Evolutionary conservation across 495 filamentous ascomycete genomes (phyloP).

Genomic region (Aspergillus steynii): DNA sequence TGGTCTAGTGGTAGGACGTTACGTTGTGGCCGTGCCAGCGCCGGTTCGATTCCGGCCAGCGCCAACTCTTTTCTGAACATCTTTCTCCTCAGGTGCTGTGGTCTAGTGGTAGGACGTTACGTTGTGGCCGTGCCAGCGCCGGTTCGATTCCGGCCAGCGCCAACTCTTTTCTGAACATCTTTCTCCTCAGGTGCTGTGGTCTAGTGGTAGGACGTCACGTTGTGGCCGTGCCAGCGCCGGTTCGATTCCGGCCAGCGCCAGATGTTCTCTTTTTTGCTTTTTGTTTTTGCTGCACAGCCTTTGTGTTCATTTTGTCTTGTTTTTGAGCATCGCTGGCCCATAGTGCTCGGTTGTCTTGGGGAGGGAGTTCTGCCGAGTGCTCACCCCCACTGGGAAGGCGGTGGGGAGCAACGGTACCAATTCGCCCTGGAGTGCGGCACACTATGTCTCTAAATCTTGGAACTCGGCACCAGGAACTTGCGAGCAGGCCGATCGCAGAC

Average conservation of each 20-base stretch:
- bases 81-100: constrained; percentile 23
- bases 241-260: constrained; percentile 64
- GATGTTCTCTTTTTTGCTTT: constrained; percentile 8
- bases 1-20: constrained; percentile 37
- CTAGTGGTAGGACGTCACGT: constrained; percentile 37
- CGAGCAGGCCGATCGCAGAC: background rate
- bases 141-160: constrained; percentile 70
- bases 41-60: constrained; percentile 73
- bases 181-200: constrained; percentile 26
- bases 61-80: constrained; percentile 17
- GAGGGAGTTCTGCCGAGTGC: background rate
- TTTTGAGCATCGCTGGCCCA: background rate
- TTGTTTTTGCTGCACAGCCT: background rate
- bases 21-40: constrained; percentile 71
- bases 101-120: constrained; percentile 37
- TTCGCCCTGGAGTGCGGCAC: too few relatives aligned
- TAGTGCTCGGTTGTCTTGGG: background rate
- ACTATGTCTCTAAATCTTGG: too few relatives aligned
- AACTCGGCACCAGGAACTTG: background rate
- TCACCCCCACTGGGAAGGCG: background rate
- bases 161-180: constrained; percentile 13
- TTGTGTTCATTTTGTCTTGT: background rate
- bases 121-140: constrained; percentile 74
- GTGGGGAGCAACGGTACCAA: too few relatives aligned
- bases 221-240: constrained; percentile 81